phyloP scores from a whole-genome alignment of 805 yeast genomes.

The Saccharomycopsis olivae region DNA sequence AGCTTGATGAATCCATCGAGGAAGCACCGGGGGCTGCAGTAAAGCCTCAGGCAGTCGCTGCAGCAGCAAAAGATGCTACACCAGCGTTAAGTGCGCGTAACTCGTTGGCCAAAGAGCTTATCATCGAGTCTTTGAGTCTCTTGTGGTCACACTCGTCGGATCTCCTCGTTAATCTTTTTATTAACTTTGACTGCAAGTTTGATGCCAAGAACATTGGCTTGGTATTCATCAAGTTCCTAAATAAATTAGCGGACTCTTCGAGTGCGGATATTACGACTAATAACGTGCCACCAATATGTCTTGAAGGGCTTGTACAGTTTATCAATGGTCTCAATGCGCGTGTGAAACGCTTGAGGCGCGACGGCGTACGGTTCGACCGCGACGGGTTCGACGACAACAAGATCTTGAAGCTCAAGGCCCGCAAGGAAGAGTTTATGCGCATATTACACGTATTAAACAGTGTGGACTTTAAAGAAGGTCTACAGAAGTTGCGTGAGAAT shows the following conservation, averaged over 20 bases:
- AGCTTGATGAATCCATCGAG: slow-evolving; percentile 17
- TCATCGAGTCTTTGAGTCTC: slow-evolving; percentile 75
- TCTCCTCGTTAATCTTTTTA: slow-evolving; percentile 66
- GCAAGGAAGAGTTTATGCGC: slow-evolving; percentile 64
- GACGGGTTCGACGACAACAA: slow-evolving; percentile 6
- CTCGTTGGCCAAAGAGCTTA: slow-evolving; percentile 56
- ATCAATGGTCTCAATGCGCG: slow-evolving; percentile 43
- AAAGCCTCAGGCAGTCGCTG: background rate
- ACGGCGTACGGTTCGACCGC: slow-evolving; percentile 11
- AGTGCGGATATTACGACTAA: slow-evolving; percentile 71
- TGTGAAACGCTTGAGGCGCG: slow-evolving; percentile 14
- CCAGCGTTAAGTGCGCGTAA: slow-evolving; percentile 24
- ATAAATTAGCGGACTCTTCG: slow-evolving; percentile 77
- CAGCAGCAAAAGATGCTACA: slow-evolving; percentile 19
- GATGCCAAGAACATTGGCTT: slow-evolving; percentile 72
- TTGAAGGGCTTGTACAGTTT: slow-evolving; percentile 75
- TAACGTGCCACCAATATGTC: slow-evolving; percentile 84
- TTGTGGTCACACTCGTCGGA: slow-evolving; percentile 73
- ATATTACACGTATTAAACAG: slow-evolving; percentile 71
- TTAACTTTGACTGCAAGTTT: slow-evolving; percentile 73
- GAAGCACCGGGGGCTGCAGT: slow-evolving; percentile 6
- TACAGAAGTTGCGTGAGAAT: slow-evolving; percentile 9
- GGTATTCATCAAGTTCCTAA: slow-evolving; percentile 55
- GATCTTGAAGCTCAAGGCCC: slow-evolving; percentile 25
- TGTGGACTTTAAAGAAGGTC: slow-evolving; percentile 24